Base-by-base conservation (phyloP, 495 filamentous ascomycete species). In the Tirmania nivea region DNA sequence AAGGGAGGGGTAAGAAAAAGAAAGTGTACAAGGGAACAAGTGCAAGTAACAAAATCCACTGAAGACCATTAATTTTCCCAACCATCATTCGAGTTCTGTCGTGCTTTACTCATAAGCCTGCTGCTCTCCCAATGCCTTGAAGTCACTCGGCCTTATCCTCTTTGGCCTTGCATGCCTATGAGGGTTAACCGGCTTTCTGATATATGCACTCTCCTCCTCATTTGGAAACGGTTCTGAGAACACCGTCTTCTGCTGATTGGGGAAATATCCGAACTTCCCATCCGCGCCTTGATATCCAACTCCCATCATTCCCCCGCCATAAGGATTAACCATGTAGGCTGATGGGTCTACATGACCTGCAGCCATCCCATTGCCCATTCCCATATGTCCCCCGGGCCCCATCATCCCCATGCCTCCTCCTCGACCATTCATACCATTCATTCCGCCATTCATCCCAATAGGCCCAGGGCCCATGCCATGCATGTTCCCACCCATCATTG, bases 131-230 rank as follows among this genome's bases (percentile, higher is more conserved):
- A 64, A 37, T 16, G 62, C 62, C 42, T 64, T 64, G 47, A 64
- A 95, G 68, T 97, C 92, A 63, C 83, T 88, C 16, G 86, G 86
- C 48, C 90, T 73, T 52, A 81, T 78, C 57, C 81, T 70, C 56
- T 83, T 78, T 55, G 85, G 78, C 52, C 81, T 71, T 54, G 83
- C 81, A 62, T 92, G 83, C 54, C 90, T 79, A 63, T 94, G 86
- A 10, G 87, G 90, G 63, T 97, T 97, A 52, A 96, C 84, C 1
- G 90, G 90, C 63, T 93, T 88, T 19, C 90, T 79, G 67, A 96
- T 90, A 67, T 97, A 97, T 17, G 90, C 83, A 50, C 84, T 83
- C 56, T 93, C 88, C 57, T 93, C 86, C 54, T 85, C 84, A 52
- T 78, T 75, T n/a, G 72, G 69, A 55, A 72, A 70, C 6, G 78